phyloP scores from a whole-genome alignment of 1,284 basidiomycete genomes.

The Flammula alnicola region DNA sequence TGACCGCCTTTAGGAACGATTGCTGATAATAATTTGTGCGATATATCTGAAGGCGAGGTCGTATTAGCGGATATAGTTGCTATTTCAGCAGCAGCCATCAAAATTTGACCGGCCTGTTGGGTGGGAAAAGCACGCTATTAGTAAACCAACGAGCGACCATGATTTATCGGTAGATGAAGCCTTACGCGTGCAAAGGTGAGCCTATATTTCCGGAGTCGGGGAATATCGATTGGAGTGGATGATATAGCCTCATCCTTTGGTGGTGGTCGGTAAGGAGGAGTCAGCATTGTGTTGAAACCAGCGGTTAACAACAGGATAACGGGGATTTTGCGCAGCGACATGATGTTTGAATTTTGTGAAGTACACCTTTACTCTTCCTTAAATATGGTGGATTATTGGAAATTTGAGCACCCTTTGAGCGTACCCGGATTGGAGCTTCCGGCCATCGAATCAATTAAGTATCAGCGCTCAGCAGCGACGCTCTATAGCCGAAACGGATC shows the following conservation, averaged over 20 bases:
- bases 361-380: too few species aligned
- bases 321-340: conserved; percentile 11
- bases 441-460: too few species aligned
- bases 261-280: conserved; percentile 18
- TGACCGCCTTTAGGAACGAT: background rate
- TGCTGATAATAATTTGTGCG: background rate
- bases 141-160: background rate
- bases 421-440: too few species aligned
- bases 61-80: conserved; percentile 5
- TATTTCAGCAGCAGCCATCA: conserved; percentile 6
- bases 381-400: too few species aligned
- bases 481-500: too few species aligned
- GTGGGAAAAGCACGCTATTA: background rate
- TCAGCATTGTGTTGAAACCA: conserved; percentile 13
- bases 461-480: too few species aligned
- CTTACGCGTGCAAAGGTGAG: conserved; percentile 11
- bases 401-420: too few species aligned
- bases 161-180: background rate
- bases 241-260: conserved; percentile 12
- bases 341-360: too few species aligned
- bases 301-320: conserved; percentile 16
- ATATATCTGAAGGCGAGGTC: background rate
- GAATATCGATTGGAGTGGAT: conserved; percentile 12
- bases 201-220: background rate
- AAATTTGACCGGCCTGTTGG: conserved; percentile 5